phyloP scores from a whole-genome alignment of 2,329 filamentous ascomycete species.

The Fusarium piperis region DNA sequence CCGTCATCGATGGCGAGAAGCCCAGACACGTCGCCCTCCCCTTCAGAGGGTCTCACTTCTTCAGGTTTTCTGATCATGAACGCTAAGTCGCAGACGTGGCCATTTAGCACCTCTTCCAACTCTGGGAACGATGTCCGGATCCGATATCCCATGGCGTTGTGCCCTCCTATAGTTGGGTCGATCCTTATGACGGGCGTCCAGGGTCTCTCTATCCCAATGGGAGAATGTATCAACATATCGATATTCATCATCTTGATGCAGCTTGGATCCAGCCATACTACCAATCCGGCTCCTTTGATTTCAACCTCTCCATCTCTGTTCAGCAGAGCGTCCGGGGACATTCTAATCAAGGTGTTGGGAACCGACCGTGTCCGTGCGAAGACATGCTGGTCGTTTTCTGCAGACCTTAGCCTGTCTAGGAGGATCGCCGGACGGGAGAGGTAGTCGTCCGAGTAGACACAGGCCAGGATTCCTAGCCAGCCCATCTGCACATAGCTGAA shows the following conservation, averaged over 20 bases:
- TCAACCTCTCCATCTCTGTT: background rate
- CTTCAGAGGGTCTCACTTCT: too few relatives aligned
- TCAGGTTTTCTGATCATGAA: background rate
- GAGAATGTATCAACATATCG: background rate
- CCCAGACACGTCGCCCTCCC: background rate
- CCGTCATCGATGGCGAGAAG: background rate
- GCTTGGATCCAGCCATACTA: background rate
- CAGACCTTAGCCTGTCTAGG: background rate
- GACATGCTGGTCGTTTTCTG: background rate
- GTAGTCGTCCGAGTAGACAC: background rate
- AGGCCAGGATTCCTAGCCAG: background rate
- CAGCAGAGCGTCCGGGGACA: background rate
- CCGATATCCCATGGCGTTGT: background rate
- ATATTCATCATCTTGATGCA: background rate
- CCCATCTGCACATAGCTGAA: too few relatives aligned
- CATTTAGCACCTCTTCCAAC: background rate
- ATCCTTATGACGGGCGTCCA: background rate
- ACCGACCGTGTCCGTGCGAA: accelerated
- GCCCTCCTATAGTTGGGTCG: background rate
- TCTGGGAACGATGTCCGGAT: background rate
- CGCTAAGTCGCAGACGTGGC: background rate
- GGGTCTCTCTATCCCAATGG: background rate
- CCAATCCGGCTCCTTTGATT: too few relatives aligned
- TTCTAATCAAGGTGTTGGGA: background rate
- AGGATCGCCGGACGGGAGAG: background rate